A percentile compares a stretch with the other conserved stretches of the same genome.
Evolutionary conservation across 257 asterid genomes (phyloP).

Genomic region (Fraxinus quadrangulata): DNA sequence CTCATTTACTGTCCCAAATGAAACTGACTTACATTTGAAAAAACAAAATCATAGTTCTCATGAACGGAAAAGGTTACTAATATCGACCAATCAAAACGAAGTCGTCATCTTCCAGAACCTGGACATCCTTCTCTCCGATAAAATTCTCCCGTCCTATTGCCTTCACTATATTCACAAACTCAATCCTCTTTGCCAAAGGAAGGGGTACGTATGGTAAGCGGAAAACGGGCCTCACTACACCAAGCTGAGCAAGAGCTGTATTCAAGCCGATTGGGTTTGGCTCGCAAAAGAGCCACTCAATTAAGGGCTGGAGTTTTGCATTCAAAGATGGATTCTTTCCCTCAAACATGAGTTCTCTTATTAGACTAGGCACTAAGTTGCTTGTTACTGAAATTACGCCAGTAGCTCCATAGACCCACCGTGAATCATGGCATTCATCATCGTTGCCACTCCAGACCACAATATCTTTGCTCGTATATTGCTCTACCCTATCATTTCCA

Average conservation of each 20-base stretch:
- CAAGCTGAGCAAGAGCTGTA: slow-evolving; percentile 90
- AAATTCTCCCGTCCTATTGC: slow-evolving; percentile 81
- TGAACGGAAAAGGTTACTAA: slow-evolving; percentile 32
- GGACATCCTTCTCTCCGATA: slow-evolving; percentile 70
- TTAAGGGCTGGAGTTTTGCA: slow-evolving; percentile 56
- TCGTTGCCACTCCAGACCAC: slow-evolving; percentile 92
- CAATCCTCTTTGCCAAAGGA: slow-evolving; percentile 65
- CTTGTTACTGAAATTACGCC: slow-evolving; percentile 85
- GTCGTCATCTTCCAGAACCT: slow-evolving; percentile 66
- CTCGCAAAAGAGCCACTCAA: slow-evolving; percentile 69
- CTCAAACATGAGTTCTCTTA: slow-evolving; percentile 70
- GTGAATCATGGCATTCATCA: slow-evolving; percentile 78
- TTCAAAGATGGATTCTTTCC: slow-evolving; percentile 62
- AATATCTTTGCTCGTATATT: slow-evolving; percentile 55
- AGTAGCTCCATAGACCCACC: slow-evolving; percentile 71
- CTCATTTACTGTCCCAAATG: background rate
- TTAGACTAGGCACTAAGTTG: slow-evolving; percentile 77
- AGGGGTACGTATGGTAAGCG: slow-evolving; percentile 83
- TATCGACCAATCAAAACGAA: slow-evolving; percentile 72
- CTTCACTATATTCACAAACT: slow-evolving; percentile 69
- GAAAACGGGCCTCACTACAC: slow-evolving; percentile 78
- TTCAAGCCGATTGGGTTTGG: slow-evolving; percentile 81
- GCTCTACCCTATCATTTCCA: slow-evolving; percentile 66
- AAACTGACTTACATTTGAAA: background rate
- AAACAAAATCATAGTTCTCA: background rate